Conservation (phyloP, 768 basidiomycete genomes). For the Suillus subluteus region DNA sequence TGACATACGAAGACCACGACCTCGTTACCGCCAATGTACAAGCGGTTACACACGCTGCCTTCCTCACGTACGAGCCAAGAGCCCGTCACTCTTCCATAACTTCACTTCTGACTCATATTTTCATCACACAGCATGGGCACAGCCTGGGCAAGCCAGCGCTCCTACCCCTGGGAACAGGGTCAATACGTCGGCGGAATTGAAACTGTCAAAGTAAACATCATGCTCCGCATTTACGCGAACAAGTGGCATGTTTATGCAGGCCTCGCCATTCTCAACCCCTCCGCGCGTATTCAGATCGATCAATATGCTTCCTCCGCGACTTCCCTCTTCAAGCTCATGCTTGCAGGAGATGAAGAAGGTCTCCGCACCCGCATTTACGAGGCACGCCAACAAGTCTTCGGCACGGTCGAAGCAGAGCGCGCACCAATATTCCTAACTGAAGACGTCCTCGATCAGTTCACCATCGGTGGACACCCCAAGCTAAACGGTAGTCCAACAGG, state of each 20-base stretch:
- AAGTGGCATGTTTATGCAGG: slow-evolving; percentile 99
- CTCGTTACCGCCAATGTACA: slow-evolving; percentile 97
- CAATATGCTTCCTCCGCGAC: slow-evolving; percentile 86
- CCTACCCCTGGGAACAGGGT: slow-evolving; percentile 95
- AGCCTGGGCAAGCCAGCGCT: slow-evolving; percentile 78
- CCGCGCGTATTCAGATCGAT: slow-evolving; percentile 84
- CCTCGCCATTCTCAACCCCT: slow-evolving; percentile 96
- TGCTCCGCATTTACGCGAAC: slow-evolving; percentile 94
- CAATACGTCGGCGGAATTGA: slow-evolving; percentile 97
- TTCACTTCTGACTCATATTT: slow-evolving; percentile 6
- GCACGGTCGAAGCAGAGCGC: slow-evolving; percentile 36
- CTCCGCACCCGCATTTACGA: slow-evolving; percentile 75
- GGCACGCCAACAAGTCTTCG: slow-evolving; percentile 80
- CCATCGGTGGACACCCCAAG: slow-evolving; percentile 56
- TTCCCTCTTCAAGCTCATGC: slow-evolving; percentile 96
- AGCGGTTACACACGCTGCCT: slow-evolving; percentile 97
- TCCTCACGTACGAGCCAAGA: slow-evolving; percentile 68
- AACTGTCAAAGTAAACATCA: slow-evolving; percentile 94
- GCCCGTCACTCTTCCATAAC: not conserved
- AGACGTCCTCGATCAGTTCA: slow-evolving; percentile 86
- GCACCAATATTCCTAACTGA: slow-evolving; percentile 83
- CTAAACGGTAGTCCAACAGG: slow-evolving; percentile 11
- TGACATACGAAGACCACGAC: slow-evolving; percentile 97
- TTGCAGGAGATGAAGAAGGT: slow-evolving; percentile 53
- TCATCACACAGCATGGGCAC: slow-evolving; percentile 84